phyloP scores from a whole-genome alignment of 2,329 filamentous ascomycete genomes.

The Xylariaceae sp. region DNA sequence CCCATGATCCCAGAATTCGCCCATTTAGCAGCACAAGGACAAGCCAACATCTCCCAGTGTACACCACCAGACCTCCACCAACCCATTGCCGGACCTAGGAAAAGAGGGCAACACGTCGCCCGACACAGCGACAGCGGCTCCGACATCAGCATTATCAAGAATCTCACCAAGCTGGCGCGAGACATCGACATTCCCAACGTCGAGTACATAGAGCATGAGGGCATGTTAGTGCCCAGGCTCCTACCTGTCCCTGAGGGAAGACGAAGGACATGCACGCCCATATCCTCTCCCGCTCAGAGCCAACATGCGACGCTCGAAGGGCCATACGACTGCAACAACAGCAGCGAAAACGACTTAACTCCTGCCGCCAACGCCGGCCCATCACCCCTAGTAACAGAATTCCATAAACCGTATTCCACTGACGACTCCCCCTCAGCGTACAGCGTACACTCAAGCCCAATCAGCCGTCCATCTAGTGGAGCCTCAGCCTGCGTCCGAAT shows the following conservation, averaged over 20 bases:
- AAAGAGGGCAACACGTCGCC: not conserved
- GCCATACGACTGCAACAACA: not conserved
- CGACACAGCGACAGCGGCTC: not conserved
- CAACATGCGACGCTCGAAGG: no score
- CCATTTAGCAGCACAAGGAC: slow-evolving; percentile 5
- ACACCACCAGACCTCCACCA: not conserved
- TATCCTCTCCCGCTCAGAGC: not conserved
- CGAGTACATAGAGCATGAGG: slow-evolving; percentile 11
- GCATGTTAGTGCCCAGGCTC: slow-evolving; percentile 13
- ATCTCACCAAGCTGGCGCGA: slow-evolving; percentile 15
- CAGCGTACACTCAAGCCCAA: not conserved
- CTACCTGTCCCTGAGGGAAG: not conserved
- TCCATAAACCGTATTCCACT: not conserved
- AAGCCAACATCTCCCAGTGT: not conserved
- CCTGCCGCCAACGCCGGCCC: not conserved
- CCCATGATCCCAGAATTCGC: slow-evolving; percentile 6
- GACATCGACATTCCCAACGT: slow-evolving; percentile 4
- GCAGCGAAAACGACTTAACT: not conserved
- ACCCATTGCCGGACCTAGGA: not conserved
- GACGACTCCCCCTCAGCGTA: not conserved
- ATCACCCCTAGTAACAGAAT: not conserved
- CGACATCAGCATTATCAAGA: slow-evolving; percentile 10
- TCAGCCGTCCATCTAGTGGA: slow-evolving; percentile 1
- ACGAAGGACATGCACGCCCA: not conserved
- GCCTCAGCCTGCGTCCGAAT: slow-evolving; percentile 4